Base-by-base conservation (phyloP, 1,139 yeast genomes). In the Yamadazyma aaseri region DNA sequence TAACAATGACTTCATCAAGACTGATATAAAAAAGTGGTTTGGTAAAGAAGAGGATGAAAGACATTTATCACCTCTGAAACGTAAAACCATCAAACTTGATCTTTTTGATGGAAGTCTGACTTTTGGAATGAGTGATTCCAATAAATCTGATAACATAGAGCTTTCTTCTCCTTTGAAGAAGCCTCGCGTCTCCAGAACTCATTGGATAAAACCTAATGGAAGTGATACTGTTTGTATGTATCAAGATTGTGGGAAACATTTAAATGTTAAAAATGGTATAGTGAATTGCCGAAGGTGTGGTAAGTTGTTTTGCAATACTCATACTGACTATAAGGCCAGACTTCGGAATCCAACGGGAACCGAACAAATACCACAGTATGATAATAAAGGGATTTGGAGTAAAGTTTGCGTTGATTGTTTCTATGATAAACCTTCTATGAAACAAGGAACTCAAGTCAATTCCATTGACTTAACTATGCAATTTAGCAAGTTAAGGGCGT, bases 201-300 rank as follows among this genome's bases (percentile, higher is more conserved):
- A 86, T 53, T 86, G 94, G 94, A 71, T 72, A 40, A 72, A 65
- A 29, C 78, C 79, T 4, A 35, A 58, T 0, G 58, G 63, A 0
- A 35, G 43, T 3, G 40, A 55, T 13, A 61, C 58, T 11, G 40
- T 36, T 1, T 76, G 82, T 38, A 46, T 59, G 2, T 49, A 60
- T 17, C 36, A 40, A 1, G 44, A 49, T 1, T 82, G 87, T 47
- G 34, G 42, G 1, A 64, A 56, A 29, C 46, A 42, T 4, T 53
- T 81, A 17, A 71, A 61, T 33, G 68, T 73, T 26, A 68, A 68
- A 38, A 70, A 66, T 44, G 84, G 83, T 0, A 51, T 65, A 2
- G 76, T 73, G 3, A 81, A 81, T 49, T 82, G 90, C 52, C 58
- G 84, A 14, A 73, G 65, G 44, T 89, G 97, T 60, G 96, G 96